A percentile compares a stretch with the other conserved stretches of the same genome.
phyloP scores from a whole-genome alignment of 148 eudicot genomes.

The Rheum nobile region DNA sequence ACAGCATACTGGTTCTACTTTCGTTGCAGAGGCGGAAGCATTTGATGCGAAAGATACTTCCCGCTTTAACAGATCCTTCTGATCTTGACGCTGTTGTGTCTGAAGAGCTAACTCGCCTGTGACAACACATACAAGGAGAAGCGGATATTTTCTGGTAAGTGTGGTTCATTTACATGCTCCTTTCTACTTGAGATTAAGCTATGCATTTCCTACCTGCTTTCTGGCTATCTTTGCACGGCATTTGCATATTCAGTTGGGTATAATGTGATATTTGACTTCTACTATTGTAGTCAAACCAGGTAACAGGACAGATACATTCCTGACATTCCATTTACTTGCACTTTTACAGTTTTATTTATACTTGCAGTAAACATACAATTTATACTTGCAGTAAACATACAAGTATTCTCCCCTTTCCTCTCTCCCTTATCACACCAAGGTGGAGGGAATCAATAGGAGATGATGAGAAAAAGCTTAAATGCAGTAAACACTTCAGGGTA shows the following conservation, averaged over 20 bases:
- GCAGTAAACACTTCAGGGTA: not conserved
- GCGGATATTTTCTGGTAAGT: not conserved
- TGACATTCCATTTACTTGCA: not conserved
- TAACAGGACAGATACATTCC: not conserved
- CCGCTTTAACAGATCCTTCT: slow-evolving; percentile 10
- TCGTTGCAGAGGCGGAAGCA: slow-evolving; percentile 77
- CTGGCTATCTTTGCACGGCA: not conserved
- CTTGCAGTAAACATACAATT: not conserved
- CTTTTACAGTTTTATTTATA: not conserved
- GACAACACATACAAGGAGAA: not conserved
- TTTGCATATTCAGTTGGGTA: not conserved
- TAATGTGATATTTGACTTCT: not conserved
- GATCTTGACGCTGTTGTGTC: not conserved
- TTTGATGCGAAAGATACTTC: slow-evolving; percentile 81
- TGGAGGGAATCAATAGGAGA: not conserved
- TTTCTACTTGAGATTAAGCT: not conserved
- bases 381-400: not conserved
- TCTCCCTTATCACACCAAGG: not conserved
- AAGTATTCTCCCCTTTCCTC: not conserved
- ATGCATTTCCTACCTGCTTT: not conserved
- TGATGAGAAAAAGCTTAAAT: not conserved
- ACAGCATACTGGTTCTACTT: slow-evolving; percentile 53
- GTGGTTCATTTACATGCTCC: not conserved
- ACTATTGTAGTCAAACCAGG: not conserved
- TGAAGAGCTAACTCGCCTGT: not conserved